Percentiles rank a stretch among this genome's conserved stretches.
These are phyloP conservation scores for Endotrypanum monterogeii DNA, from an alignment of 208 protist species.

Conservation along the genomic window DNA sequence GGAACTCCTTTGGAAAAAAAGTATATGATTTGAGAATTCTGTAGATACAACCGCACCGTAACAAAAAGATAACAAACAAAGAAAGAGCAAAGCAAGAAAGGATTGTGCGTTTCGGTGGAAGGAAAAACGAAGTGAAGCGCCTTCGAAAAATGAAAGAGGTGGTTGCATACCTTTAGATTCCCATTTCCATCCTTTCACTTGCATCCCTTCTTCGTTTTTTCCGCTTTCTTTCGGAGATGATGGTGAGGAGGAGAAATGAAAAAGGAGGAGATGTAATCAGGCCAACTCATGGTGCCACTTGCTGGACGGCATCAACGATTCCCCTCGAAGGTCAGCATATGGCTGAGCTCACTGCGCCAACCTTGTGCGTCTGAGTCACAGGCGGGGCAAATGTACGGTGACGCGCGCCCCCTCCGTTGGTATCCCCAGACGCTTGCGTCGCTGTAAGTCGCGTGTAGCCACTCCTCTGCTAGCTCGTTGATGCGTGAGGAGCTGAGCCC, in stretches of 20 bases:
- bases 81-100: not conserved
- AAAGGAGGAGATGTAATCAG: not conserved
- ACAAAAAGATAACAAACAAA: too few relatives aligned
- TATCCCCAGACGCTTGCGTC: not conserved
- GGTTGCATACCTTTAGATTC: not conserved
- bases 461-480: not conserved
- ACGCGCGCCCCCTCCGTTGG: not conserved
- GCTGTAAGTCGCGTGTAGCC: not conserved
- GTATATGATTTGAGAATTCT: not conserved
- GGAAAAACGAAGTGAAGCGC: not conserved
- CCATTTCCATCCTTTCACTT: not conserved
- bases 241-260: too few relatives aligned
- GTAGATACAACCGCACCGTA: not conserved
- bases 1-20: too few relatives aligned
- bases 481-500: conserved; percentile 15
- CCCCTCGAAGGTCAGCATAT: not conserved
- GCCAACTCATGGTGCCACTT: not conserved
- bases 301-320: not conserved
- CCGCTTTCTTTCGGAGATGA: too few relatives aligned
- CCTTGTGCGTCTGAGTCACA: not conserved
- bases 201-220: not conserved
- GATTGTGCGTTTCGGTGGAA: not conserved
- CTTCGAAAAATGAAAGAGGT: not conserved
- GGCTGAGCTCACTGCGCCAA: too few relatives aligned
- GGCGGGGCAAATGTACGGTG: not conserved